These are phyloP conservation scores for Solanum corneliomulleri DNA, from an alignment of 257 asterid species.

Conservation along the genomic window DNA sequence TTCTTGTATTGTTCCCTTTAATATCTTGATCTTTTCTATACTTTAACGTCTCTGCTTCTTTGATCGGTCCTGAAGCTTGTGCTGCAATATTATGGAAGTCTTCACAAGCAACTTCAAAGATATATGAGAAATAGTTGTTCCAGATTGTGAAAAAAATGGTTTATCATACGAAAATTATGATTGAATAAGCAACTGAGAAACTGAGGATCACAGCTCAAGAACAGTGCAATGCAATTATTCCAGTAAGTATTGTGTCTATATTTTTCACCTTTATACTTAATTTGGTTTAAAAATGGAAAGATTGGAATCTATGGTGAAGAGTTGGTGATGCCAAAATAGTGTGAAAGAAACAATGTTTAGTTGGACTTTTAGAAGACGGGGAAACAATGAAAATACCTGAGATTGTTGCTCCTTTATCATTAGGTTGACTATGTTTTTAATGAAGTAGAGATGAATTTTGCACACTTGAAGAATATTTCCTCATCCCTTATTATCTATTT, in stretches of 20 bases:
- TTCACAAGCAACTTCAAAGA: conserved; percentile 81
- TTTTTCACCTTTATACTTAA: background rate
- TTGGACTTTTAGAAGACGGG: background rate
- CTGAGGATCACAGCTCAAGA: conserved; percentile 75
- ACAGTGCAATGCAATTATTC: conserved; percentile 57
- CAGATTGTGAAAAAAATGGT: conserved; percentile 11
- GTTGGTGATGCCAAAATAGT: background rate
- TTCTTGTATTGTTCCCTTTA: too few species aligned
- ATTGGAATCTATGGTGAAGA: background rate
- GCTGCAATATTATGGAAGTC: conserved; percentile 86
- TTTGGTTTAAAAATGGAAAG: background rate
- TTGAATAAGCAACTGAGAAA: conserved; percentile 74
- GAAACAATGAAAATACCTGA: background rate
- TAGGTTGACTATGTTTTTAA: background rate
- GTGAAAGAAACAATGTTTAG: background rate
- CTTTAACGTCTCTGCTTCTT: background rate
- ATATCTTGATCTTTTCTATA: too few species aligned
- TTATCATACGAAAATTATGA: conserved; percentile 9
- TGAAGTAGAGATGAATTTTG: background rate
- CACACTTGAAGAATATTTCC: background rate
- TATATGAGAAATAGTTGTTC: conserved; percentile 1
- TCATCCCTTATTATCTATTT: too few species aligned
- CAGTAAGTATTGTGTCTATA: conserved; percentile 31
- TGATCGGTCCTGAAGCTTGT: conserved; percentile 86
- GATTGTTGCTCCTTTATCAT: background rate